Base-by-base conservation (phyloP, 2,329 filamentous ascomycete genomes). In the Clonostachys sp. region DNA sequence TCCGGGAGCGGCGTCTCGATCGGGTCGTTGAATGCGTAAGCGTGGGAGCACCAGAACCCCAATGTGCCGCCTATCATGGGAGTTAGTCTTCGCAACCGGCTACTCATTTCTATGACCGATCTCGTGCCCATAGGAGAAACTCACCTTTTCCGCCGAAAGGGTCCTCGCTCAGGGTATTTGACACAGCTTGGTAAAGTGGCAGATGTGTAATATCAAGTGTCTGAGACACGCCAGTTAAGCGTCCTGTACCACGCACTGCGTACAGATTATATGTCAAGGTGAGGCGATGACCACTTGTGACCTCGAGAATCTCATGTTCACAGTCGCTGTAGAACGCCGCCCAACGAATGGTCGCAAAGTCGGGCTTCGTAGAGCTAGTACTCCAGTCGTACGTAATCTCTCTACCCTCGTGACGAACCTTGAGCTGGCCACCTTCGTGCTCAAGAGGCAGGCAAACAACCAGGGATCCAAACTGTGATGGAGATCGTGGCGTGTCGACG, bases 211-310 rank as follows among this genome's bases (percentile, higher is more conserved):
- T 30, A 30, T 30, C 24, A 30, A 30, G 24, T 30, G 24, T 30
- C 24, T 30, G 24, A 30, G 24, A 30, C 24, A 10, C 3, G 24
- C 24, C 24, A 30, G 24, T 30, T 6, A 30, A 9, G 24, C 24
- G 24, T 30, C 24, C 24, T 30, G 24, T 30, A 9, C 24, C 24
- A 30, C 24, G 24, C 24, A 30, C 9, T 30, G 24, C 24, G 36
- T 39, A 81, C 2, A 85, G 62, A 48, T 83, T 83, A 61, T 84
- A 84, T 0, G 79, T 84, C 18, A 85, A 57, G 0, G 77, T 83
- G 14, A 84, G 51, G 0, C 77, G 73, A 48, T 83, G 67, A 0
- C 80, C 79, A 2, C 61, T 52, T 0, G 61, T 74, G 6, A 84
- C 70, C 13, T 73, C 66, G 1, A 71, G 53, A 2, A 80, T 70